Conservation (phyloP, 2,329 filamentous ascomycete species). For the Monosporascus sp. region DNA sequence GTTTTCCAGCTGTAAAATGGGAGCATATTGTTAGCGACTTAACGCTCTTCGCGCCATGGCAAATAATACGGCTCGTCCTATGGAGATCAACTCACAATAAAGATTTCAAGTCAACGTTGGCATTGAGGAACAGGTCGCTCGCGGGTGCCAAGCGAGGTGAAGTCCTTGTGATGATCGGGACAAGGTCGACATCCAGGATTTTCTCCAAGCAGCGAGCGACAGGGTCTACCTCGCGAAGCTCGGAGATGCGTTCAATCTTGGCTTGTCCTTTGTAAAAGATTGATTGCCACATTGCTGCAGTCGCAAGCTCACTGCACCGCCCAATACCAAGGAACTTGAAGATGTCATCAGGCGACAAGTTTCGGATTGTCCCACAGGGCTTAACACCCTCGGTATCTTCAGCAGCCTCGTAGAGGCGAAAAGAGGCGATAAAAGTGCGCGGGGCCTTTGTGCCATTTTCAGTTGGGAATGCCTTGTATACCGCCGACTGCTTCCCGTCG, state of each 20-base stretch:
- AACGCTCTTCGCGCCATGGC: too few species aligned
- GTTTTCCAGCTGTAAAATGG: slow-evolving; percentile 4
- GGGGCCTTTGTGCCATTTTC: too few species aligned
- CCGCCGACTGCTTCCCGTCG: too few species aligned
- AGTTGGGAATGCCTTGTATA: too few species aligned
- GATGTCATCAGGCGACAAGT: not conserved
- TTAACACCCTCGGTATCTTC: too few species aligned
- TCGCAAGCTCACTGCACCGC: not conserved
- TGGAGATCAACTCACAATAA: slow-evolving; percentile 5
- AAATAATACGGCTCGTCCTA: too few species aligned
- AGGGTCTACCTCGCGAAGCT: slow-evolving; percentile 5
- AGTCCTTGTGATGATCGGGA: not conserved
- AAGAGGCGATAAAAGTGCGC: too few species aligned
- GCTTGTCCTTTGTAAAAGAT: slow-evolving; percentile 4
- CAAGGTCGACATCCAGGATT: slow-evolving; percentile 8
- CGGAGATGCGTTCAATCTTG: slow-evolving; percentile 2
- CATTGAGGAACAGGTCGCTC: slow-evolving; percentile 5
- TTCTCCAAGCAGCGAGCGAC: slow-evolving; percentile 8
- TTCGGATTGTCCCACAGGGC: not conserved
- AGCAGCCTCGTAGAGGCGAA: not conserved
- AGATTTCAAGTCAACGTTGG: slow-evolving; percentile 4
- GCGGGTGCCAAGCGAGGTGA: slow-evolving; percentile 1
- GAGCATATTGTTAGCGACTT: not conserved
- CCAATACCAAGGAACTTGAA: too few species aligned
- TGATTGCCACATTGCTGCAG: slow-evolving; percentile 7